Base-by-base conservation (phyloP, 306 rosid genomes). In the Medicago arabica region DNA sequence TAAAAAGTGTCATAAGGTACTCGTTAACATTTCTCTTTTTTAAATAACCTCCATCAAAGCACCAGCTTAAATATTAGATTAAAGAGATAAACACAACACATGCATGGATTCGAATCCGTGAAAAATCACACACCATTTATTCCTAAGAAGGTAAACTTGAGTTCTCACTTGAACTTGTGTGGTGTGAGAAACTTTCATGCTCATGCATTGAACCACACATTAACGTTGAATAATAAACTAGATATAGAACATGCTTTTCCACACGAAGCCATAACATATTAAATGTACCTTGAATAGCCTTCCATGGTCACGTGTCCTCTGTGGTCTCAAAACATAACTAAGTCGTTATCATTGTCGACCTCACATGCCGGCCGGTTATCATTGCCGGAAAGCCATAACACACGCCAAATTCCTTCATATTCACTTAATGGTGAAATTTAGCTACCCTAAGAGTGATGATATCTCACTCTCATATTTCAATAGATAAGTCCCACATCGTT, bases 221-320 rank as follows among this genome's bases (percentile, higher is more conserved):
- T 71, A 62, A 75, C 17, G 62, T 62, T 65, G 79, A 80, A 23
- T 23, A 23, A 28, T 9, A 54, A 54, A 66, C 62, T 25, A 18
- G 39, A 65, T 38, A 23, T 11, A 71, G 62, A 76, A 80, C 65
- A 19, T 60, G 78, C 17, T 63, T 84, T 84, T 61, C 68, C 74
- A 68, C 75, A 80, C 74, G 76, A 84, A 82, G 77, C 23, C 59
- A 71, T 57, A 51, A 64, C 69, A 23, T 23, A 58, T 72, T 81
- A 71, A 57, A 57, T 78, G 67, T 69, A 65, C 21, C 6, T 8
- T 57, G 2, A 57, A 43, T 58, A 34, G 21, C 23, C 57, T 49
- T 71, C 34, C 69, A 59, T 14, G 40, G n/a, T 83, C 89, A 86
- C 87, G 85, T 86, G 94, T 36, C 67, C 60, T 59, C 66, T 87